Evolutionary conservation across 2,329 filamentous ascomycete genomes (phyloP).

Genomic region (Aspergillaceae sp.): DNA sequence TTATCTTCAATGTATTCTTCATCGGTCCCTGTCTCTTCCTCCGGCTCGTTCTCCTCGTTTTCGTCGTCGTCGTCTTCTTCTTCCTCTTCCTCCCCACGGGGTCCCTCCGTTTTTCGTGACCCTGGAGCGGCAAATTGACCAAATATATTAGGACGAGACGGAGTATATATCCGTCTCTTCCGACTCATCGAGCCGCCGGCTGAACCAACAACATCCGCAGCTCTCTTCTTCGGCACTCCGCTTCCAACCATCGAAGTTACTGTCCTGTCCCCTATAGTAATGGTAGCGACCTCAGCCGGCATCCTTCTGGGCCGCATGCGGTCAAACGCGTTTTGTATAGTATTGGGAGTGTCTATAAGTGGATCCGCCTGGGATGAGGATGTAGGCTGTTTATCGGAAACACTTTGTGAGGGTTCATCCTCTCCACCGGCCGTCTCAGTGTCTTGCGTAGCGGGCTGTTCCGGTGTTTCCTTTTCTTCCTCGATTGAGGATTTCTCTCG

Average conservation of each 20-base stretch:
- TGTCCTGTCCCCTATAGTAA: slow-evolving; percentile 63
- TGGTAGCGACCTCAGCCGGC: slow-evolving; percentile 58
- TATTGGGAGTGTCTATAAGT: slow-evolving; percentile 30
- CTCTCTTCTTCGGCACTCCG: slow-evolving; percentile 33
- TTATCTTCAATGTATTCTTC: slow-evolving; percentile 16
- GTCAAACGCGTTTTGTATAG: slow-evolving; percentile 54
- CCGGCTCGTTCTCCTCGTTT: slow-evolving; percentile 14
- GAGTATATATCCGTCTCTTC: slow-evolving; percentile 31
- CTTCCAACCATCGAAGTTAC: slow-evolving; percentile 58
- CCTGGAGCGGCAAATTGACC: slow-evolving; percentile 49
- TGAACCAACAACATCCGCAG: slow-evolving; percentile 19
- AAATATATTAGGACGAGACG: slow-evolving; percentile 33
- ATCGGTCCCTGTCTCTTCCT: slow-evolving; percentile 21
- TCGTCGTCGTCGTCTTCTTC: slow-evolving; percentile 15
- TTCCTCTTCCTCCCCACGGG: slow-evolving; percentile 16
- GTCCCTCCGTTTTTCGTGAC: slow-evolving; percentile 26
- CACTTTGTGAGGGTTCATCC: slow-evolving; percentile 5
- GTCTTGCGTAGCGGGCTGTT: slow-evolving; percentile 1
- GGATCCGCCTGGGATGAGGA: slow-evolving; percentile 6
- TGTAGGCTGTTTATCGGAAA: slow-evolving; percentile 7
- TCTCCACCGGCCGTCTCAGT: slow-evolving; percentile 5
- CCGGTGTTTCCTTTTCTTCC: slow-evolving; percentile 6
- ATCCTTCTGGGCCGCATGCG: slow-evolving; percentile 56
- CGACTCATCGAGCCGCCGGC: slow-evolving; percentile 22
- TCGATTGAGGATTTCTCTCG: background rate